Evolutionary conservation across 495 filamentous ascomycete species (phyloP), one percentile per base, ranked within the genome.

Genomic region (Choiromyces venosus): DNA sequence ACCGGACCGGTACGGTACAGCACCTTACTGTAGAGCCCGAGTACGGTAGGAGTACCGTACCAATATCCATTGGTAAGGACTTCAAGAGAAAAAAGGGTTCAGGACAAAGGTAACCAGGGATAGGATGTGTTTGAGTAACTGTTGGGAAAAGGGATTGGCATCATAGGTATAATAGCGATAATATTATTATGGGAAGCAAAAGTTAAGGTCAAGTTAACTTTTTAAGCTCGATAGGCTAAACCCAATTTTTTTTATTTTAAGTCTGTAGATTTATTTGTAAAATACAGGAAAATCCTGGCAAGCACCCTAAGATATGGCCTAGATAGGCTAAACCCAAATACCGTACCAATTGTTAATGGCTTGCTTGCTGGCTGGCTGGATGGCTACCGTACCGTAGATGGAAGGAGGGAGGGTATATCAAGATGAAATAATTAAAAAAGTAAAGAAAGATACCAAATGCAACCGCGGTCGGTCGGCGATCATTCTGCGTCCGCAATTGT

Each of bases 311-410:
- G n/a, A n/a, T n/a, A n/a, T n/a, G n/a, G n/a, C n/a, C n/a, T n/a
- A n/a, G 46, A 25, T 52, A 25, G 25, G 46, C 46, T 52, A 52
- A n/a, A 0, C 21, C 42, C 19, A 21, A 46, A 46, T 25, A 52
- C 46, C 46, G 46, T 52, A 52, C 46, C 46, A 52, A 52, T 52
- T 52, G n/a, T 52, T n/a, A 25, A 52, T 52, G n/a, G 46, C 46
- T 52, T 21, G 46, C 46, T 52, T 52, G 46, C n/a, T 21, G 10
- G 21, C 46, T 52, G 46, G 46, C 46, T 25, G 21, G 46, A 52
- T 52, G 46, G 46, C 16, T 52, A 52, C 46, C 46, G 46, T 52
- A 52, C 46, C 46, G 46, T 25, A 52, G 46, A 52, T 52, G 46
- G 44, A n/a, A 3, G 44, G 6, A 52, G 21, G 21, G 44, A 9